Evolutionary conservation across 768 basidiomycete species (phyloP), one percentile per base, ranked within the genome.

Genomic region (Mycena capillaripes): DNA sequence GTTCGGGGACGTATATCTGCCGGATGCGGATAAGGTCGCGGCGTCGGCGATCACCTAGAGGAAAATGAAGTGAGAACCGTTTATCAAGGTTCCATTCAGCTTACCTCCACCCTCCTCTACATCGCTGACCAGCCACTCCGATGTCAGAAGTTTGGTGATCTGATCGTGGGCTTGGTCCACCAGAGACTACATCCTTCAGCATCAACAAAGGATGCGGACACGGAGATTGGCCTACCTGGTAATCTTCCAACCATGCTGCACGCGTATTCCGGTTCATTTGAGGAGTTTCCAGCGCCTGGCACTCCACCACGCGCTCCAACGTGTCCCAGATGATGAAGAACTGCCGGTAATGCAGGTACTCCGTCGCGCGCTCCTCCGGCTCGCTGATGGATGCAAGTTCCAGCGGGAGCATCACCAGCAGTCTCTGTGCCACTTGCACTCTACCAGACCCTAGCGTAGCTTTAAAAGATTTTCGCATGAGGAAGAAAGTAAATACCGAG

Each of bases 1-100:
- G 86, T 79, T 98, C 96, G 0, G 97, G 97, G 29, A 98, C 85
- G 81, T 93, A 97, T 34, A 97, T 90, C 76, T 96, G 92, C 48
- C 97, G 90, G 61, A 97, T 93, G n/a, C 93, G 90, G 16, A 89
- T 82, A 55, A 97, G 88, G 72, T 97, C 95, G 25, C 85, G 84
- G 27, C 85, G 85, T 30, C 93, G 87, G 9, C 86, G 87, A 56
- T 91, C 88, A 48, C 82, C 89, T 88, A 50, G 12, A 64, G 58
- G 53, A 29, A 57, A 76, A 29, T 66, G 40, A 55, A 62, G 16
- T 62, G 69, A 52, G 16, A 38, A n/a, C 32, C 8, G 12, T 27
- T 19, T 64, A 36, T 10, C 38, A 3, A 29, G 11, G 68, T 48
- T 1, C 12, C 10, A 42, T 34, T 59, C 46, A 50, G 79, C 85